Base-by-base conservation (phyloP, 1,284 basidiomycete genomes). In the Boletus smithii region DNA sequence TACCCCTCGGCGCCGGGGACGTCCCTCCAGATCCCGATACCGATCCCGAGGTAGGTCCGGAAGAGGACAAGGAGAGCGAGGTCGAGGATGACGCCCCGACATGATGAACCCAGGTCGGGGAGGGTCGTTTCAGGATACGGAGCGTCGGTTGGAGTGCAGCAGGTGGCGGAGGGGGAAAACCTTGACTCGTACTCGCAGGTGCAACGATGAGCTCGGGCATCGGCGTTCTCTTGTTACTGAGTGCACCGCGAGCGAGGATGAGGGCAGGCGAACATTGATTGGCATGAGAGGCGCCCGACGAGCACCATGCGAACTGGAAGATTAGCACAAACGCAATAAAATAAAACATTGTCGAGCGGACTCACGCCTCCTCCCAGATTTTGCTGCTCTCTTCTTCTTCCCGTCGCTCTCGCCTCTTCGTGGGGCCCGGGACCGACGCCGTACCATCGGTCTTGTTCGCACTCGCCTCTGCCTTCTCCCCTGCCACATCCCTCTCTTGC, bases 281-380 rank as follows among this genome's bases (percentile, higher is more conserved):
- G n/a, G n/a, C n/a, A n/a, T n/a, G n/a, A n/a, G n/a, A n/a, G n/a
- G n/a, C n/a, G n/a, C n/a, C n/a, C n/a, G n/a, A n/a, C n/a, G n/a
- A 7, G 23, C 8, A 8, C 23, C 17, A 40, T 42, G 38, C 18
- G 20, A 40, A 53, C 52, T 50, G 35, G 40, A 56, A 46, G 44
- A 45, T 56, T 46, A 50, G 40, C 43, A 51, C 49, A 30, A 26
- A 39, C 38, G 24, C 30, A 37, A 9, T 13, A 5, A 14, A 44
- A 8, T 8, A 10, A 14, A 16, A 17, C 9, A 13, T n/a, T 24
- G 9, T 26, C 13, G 20, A 33, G 13, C 3, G 8, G 22, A 68
- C 73, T 66, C 55, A 77, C 75, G 75, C 74, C 51, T 70, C 65
- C 47, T 73, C 69, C 75, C 75, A 76, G 30, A 77, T 53, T 37